Evolutionary conservation across 305 asterid genomes (phyloP), one percentile per base, ranked within the genome.

Genomic region (Fraxinus greggii): DNA sequence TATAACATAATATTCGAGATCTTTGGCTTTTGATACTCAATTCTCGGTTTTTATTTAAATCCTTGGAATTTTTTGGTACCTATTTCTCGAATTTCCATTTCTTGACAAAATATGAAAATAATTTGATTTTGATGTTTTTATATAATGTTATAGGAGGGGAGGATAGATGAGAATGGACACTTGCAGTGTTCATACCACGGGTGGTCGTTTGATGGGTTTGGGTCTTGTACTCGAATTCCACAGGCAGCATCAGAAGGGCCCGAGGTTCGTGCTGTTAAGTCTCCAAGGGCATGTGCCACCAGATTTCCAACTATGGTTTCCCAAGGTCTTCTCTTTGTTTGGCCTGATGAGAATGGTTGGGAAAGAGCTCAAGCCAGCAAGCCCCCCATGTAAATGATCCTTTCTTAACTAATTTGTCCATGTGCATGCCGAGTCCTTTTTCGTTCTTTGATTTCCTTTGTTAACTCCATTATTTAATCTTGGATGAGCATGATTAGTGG

Each of bases 121-220:
- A 72, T 76, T 36, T 61, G 38, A 40, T 63, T 79, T 61, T 80
- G 72, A 75, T 84, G 21, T 35, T 69, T 59, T 56, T 78, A 23
- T 61, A 67, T 83, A 78, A 65, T 77, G 77, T 75, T 88, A 61
- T 85, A 94, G 98, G 99, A 97, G 86, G 99, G 99, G 75, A 94
- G 99, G 83, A 83, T 97, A 84, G 99, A 94, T 81, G 99, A 97
- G 85, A 97, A 97, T 72, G 98, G 99, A 82, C 92, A 94, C 78
- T 92, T 97, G 90, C 99, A 97, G 93, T 94, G 99, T 81, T 97
- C 99, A 5, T 97, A 97, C 72, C 99, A 97, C 54, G 98, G 99
- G 12, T 97, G 98, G 99, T 97, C 99, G 17, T 97, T 97, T 83
- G 92, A 91, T 80, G 99, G 99, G 75, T 89, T 90, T 65, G 99